Evolutionary conservation across 805 yeast genomes (phyloP), one percentile per base, ranked within the genome.

Genomic region (Metschnikowia noctiluminum): DNA sequence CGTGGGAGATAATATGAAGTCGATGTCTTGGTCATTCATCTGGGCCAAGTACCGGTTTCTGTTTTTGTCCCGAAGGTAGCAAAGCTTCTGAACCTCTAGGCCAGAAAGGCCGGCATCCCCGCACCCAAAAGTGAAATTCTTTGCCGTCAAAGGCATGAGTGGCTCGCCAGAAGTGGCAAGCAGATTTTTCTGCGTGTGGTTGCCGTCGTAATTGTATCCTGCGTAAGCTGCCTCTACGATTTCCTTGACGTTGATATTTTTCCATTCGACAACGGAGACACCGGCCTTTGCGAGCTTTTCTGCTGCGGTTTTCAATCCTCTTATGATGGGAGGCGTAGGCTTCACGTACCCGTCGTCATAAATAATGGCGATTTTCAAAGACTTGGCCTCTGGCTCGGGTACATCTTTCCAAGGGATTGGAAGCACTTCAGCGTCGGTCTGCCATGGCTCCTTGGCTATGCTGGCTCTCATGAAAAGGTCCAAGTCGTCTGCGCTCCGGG

Each of bases 81-180:
- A 35, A 34, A 56, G 37, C 34, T 38, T 38, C 36, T 54, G 58
- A 2, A 53, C 51, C 10, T 52, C 58, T 31, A 42, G 44, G 11
- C 59, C 59, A 2, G 57, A 52, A 34, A 52, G 54, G 3, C 59
- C 59, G 11, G 47, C 46, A 34, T 56, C 59, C 12, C 59, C 59
- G 28, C 53, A 46, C 9, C 59, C 59, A 43, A 53, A 50, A 12
- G 52, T 34, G 28, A 54, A 34, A 47, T 43, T 48, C 26, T 42
- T 38, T 9, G 55, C 47, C 12, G 54, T 54, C 42, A 56, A 48
- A 2, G 43, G 38, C 28, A 47, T 16, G 16, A 52, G 28, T 5
- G 59, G 59, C 46, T 56, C 59, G 1, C 59, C 59, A 0, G 55
- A 45, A 4, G 35, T n/a, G 15, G 48, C 53, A 28, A 56, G 49